A percentile compares a stretch with the other conserved stretches of the same genome.
Conservation (phyloP, 441 rosid species). For the Jatropha podagrica region DNA sequence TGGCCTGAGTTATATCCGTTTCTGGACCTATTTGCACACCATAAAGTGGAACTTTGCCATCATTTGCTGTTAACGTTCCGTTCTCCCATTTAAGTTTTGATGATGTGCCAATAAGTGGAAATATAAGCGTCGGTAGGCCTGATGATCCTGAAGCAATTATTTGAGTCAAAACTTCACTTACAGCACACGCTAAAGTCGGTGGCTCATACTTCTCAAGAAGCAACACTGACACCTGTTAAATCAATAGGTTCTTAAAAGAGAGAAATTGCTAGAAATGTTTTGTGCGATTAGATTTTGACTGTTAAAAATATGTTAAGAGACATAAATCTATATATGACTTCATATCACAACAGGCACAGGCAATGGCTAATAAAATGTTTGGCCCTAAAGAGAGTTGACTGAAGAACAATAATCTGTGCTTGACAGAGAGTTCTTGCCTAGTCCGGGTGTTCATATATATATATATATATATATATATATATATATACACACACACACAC, state of each 20-base stretch:
- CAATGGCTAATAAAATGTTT: background rate
- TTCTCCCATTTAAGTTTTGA: constrained; percentile 63
- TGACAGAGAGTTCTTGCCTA: background rate
- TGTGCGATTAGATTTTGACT: background rate
- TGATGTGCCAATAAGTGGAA: constrained; percentile 55
- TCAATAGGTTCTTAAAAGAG: background rate
- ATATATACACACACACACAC: too few relatives aligned
- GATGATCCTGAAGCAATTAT: constrained; percentile 35
- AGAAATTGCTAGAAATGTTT: background rate
- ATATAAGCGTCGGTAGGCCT: constrained; percentile 37
- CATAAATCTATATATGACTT: background rate
- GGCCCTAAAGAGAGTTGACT: background rate
- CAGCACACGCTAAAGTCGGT: constrained; percentile 55
- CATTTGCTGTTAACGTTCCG: constrained; percentile 33
- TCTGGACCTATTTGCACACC: constrained; percentile 61
- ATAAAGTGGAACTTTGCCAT: constrained; percentile 38
- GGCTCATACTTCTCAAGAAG: constrained; percentile 53
- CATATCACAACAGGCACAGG: background rate
- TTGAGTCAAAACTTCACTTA: constrained; percentile 52
- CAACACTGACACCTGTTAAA: constrained; percentile 56
- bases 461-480: too few relatives aligned
- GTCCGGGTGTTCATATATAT: too few relatives aligned
- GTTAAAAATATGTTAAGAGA: background rate
- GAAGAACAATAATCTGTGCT: background rate
- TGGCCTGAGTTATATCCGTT: constrained; percentile 43